Conservation (phyloP, 495 filamentous ascomycete genomes). For the Viridothelium virens region DNA sequence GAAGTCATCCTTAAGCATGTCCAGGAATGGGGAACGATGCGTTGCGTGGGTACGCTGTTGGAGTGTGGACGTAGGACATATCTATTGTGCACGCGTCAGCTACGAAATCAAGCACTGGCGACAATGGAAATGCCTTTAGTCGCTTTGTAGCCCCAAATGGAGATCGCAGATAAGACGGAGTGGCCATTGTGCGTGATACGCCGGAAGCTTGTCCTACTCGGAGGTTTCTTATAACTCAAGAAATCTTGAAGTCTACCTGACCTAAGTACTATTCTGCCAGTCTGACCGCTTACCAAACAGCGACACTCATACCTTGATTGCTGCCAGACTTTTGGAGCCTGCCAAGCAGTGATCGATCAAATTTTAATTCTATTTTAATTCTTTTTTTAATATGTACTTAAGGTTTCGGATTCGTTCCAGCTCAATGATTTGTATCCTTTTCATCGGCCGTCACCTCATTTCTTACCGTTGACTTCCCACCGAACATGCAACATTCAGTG, state of each 20-base stretch:
- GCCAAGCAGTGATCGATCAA: not conserved
- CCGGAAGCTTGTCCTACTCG: not conserved
- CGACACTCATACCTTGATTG: not conserved
- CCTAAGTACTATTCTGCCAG: not conserved
- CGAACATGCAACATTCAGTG: not conserved
- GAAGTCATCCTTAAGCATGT: constrained; percentile 5
- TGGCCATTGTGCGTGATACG: constrained; percentile 16
- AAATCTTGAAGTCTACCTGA: not conserved
- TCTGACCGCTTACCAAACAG: not conserved
- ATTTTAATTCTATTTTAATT: not conserved
- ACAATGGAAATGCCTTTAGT: constrained; percentile 16
- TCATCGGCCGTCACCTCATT: not conserved
- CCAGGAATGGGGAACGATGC: not conserved
- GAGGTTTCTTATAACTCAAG: not conserved
- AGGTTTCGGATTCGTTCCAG: too few species aligned
- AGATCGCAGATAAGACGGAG: constrained; percentile 21
- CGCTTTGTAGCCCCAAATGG: constrained; percentile 21
- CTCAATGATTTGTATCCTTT: not conserved
- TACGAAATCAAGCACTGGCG: not conserved
- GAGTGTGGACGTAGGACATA: not conserved
- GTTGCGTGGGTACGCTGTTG: not conserved
- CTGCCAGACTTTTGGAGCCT: not conserved
- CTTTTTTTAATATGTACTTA: too few species aligned
- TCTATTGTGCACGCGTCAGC: not conserved
- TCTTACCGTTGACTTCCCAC: not conserved